A percentile compares a stretch with the other conserved stretches of the same genome.
These are phyloP conservation scores for Pistacia vera DNA, from an alignment of 345 rosid genomes.

Conservation along the genomic window DNA sequence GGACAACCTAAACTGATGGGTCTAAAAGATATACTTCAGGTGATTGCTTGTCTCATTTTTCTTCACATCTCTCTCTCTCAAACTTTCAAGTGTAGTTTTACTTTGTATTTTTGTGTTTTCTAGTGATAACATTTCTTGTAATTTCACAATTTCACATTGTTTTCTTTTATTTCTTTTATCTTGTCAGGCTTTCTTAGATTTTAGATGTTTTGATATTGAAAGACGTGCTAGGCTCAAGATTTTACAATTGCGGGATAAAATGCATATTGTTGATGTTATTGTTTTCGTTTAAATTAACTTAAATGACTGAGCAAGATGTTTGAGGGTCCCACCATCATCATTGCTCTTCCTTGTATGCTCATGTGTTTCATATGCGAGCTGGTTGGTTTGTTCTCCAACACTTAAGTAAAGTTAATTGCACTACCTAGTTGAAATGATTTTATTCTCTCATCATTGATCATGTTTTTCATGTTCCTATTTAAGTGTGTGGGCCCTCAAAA, in stretches of 20 bases:
- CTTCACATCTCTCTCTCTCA: background rate
- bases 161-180: background rate
- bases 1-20: conserved; percentile 97
- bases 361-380: too few relatives aligned
- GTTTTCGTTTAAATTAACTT: conserved; percentile 2
- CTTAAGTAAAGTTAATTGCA: too few relatives aligned
- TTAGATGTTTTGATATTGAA: conserved; percentile 91
- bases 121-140: background rate
- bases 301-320: background rate
- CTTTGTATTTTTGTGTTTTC: background rate
- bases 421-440: too few relatives aligned
- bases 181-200: conserved; percentile 80
- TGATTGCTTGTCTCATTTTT: conserved; percentile 29
- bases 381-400: too few relatives aligned
- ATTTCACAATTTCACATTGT: background rate
- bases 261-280: background rate
- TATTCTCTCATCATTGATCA: too few relatives aligned
- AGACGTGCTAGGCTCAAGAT: conserved; percentile 87
- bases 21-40: conserved; percentile 88
- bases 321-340: background rate
- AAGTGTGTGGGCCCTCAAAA: too few relatives aligned
- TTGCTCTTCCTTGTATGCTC: background rate
- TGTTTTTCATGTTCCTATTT: too few relatives aligned
- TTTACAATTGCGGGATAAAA: conserved; percentile 77
- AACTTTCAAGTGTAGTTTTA: background rate